phyloP scores from a whole-genome alignment of 2,329 filamentous ascomycete species.

The Phialophora tarda region DNA sequence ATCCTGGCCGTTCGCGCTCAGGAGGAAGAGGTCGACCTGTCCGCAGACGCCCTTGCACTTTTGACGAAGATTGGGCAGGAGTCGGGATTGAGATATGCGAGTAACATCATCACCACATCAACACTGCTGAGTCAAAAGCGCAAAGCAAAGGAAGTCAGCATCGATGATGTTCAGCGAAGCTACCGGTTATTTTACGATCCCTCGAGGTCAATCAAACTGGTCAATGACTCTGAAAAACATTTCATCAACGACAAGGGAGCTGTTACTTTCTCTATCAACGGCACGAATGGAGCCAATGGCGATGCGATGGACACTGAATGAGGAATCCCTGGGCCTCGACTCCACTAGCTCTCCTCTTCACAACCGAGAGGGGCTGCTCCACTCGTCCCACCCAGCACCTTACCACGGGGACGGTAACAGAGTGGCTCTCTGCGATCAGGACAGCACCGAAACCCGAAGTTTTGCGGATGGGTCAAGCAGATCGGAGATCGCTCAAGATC shows the following conservation, averaged over 20 bases:
- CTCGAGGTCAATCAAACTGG: constrained; percentile 84
- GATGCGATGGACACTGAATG: constrained; percentile 74
- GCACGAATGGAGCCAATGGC: constrained; percentile 50
- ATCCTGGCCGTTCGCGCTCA: constrained; percentile 91
- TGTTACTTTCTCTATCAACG: constrained; percentile 69
- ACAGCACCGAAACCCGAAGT: background rate
- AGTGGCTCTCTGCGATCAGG: background rate
- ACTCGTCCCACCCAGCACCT: background rate
- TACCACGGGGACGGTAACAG: background rate
- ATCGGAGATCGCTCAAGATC: background rate
- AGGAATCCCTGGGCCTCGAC: constrained; percentile 5
- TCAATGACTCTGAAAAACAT: constrained; percentile 85
- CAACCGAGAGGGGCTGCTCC: background rate
- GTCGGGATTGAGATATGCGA: constrained; percentile 90
- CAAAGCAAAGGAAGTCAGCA: constrained; percentile 78
- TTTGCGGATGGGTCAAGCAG: background rate
- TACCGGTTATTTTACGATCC: constrained; percentile 95
- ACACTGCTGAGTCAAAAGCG: constrained; percentile 87
- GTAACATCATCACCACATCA: constrained; percentile 94
- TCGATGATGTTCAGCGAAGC: constrained; percentile 90
- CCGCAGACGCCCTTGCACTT: constrained; percentile 85
- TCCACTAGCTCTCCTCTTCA: background rate
- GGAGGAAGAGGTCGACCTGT: constrained; percentile 93
- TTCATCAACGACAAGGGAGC: constrained; percentile 86
- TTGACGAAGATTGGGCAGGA: constrained; percentile 96